phyloP scores from a whole-genome alignment of 129 eudicot genomes.

The Erigeron canadensis region DNA sequence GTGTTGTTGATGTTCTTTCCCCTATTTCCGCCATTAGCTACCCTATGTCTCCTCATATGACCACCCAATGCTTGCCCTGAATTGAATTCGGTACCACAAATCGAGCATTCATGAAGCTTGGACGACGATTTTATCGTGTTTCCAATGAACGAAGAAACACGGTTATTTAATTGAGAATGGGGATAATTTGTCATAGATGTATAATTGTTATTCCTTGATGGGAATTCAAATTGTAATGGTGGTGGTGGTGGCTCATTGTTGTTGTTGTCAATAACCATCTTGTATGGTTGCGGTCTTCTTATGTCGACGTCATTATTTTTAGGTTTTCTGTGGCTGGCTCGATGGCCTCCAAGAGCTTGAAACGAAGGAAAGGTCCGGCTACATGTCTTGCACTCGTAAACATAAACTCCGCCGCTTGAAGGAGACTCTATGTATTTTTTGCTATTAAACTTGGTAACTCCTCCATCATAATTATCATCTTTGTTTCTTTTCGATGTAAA shows the following conservation, averaged over 20 bases:
- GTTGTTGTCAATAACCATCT: constrained; percentile 29
- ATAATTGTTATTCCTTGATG: constrained; percentile 16
- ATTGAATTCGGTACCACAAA: constrained; percentile 80
- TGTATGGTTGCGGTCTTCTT: constrained; percentile 18
- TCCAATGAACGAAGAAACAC: constrained; percentile 14
- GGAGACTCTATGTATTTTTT: constrained; percentile 41
- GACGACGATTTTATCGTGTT: constrained; percentile 27
- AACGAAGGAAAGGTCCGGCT: constrained; percentile 64
- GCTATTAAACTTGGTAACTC: constrained; percentile 43
- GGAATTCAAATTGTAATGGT: constrained; percentile 2
- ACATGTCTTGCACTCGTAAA: constrained; percentile 77
- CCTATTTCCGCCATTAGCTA: constrained; percentile 21
- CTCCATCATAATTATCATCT: constrained; percentile 13
- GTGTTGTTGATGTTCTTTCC: no score
- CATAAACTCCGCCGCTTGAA: constrained; percentile 32
- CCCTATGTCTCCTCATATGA: constrained; percentile 91
- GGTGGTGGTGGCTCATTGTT: constrained; percentile 30
- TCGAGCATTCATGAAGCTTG: constrained; percentile 69
- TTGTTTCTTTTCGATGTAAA: not conserved
- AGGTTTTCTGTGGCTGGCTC: constrained; percentile 84
- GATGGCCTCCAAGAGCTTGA: constrained; percentile 89
- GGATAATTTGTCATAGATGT: constrained; percentile 35
- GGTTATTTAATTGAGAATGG: constrained; percentile 43
- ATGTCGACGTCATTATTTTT: constrained; percentile 24
- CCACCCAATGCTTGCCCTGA: constrained; percentile 96